phyloP scores from a whole-genome alignment of 495 filamentous ascomycete species.

The Cairneyella variabilis region DNA sequence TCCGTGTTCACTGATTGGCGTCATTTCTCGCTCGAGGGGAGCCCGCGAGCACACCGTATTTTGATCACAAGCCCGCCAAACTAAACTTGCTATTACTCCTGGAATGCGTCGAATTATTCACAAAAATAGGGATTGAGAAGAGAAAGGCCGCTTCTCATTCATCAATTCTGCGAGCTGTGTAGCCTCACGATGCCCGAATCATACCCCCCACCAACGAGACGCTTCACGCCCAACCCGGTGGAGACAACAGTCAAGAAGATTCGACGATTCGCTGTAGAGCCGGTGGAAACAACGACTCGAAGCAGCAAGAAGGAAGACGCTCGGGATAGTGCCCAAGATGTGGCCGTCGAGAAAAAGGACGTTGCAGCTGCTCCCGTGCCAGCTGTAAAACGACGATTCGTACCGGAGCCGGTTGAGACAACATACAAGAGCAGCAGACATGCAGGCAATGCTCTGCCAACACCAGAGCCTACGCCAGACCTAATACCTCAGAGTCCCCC shows the following conservation, averaged over 20 bases:
- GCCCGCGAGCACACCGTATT: slow-evolving; percentile 23
- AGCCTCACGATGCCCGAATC: slow-evolving; percentile 15
- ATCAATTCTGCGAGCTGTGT: neutral
- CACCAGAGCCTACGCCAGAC: slow-evolving; percentile 43
- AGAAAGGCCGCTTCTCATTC: neutral
- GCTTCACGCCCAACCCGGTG: slow-evolving; percentile 22
- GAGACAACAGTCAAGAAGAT: slow-evolving; percentile 23
- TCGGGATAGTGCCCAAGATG: slow-evolving; percentile 1
- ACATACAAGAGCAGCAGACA: slow-evolving; percentile 48
- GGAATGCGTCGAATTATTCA: slow-evolving; percentile 20
- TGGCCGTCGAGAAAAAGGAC: slow-evolving; percentile 13
- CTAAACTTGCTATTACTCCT: slow-evolving; percentile 1
- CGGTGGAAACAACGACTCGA: slow-evolving; percentile 22
- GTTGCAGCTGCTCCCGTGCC: slow-evolving; percentile 23
- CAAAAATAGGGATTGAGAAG: slow-evolving; percentile 14
- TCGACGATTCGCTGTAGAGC: slow-evolving; percentile 25
- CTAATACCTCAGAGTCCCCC: slow-evolving; percentile 17
- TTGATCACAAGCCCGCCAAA: slow-evolving; percentile 22
- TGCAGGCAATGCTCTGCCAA: slow-evolving; percentile 41
- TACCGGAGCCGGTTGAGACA: slow-evolving; percentile 57
- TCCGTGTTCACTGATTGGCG: slow-evolving; percentile 14
- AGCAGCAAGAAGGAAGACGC: slow-evolving; percentile 15
- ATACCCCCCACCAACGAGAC: slow-evolving; percentile 17
- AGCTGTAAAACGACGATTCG: slow-evolving; percentile 49
- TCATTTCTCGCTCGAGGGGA: slow-evolving; percentile 3